These are phyloP conservation scores for Scedosporium apiospermum DNA, from an alignment of 2,329 filamentous ascomycete species.

Conservation along the genomic window DNA sequence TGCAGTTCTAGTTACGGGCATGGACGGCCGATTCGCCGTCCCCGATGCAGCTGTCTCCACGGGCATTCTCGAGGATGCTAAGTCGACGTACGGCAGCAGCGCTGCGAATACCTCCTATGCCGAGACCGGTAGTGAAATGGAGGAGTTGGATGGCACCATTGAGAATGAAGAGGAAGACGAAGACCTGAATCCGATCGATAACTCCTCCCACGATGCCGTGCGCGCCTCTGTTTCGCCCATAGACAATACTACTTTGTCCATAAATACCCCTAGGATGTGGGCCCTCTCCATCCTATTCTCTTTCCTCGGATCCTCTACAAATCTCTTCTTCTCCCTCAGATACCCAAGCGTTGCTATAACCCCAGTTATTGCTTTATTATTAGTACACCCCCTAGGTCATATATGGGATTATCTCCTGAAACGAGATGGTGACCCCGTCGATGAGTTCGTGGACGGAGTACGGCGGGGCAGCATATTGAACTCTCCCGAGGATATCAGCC, in stretches of 20 bases:
- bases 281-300: conserved; percentile 69
- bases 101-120: conserved; percentile 18
- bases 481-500: neutral
- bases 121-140: conserved; percentile 22
- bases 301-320: conserved; percentile 71
- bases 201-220: conserved; percentile 70
- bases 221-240: conserved; percentile 68
- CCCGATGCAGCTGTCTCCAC: conserved; percentile 36
- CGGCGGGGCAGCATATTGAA: conserved; percentile 9
- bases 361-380: conserved; percentile 74
- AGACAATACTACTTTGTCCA: conserved; percentile 68
- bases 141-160: conserved; percentile 8
- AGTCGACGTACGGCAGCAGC: conserved; percentile 26
- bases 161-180: conserved; percentile 21
- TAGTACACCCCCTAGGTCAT: conserved; percentile 75
- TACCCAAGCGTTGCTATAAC: conserved; percentile 87
- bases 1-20: conserved; percentile 39
- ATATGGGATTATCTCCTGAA: conserved; percentile 70
- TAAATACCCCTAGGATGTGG: conserved; percentile 87
- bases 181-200: conserved; percentile 47
- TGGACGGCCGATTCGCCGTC: conserved; percentile 44
- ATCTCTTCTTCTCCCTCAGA: conserved; percentile 80
- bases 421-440: conserved; percentile 41
- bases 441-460: conserved; percentile 42
- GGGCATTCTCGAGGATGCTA: conserved; percentile 32